Base-by-base conservation (phyloP, 1,139 yeast species). In the Citeromyces siamensis region DNA sequence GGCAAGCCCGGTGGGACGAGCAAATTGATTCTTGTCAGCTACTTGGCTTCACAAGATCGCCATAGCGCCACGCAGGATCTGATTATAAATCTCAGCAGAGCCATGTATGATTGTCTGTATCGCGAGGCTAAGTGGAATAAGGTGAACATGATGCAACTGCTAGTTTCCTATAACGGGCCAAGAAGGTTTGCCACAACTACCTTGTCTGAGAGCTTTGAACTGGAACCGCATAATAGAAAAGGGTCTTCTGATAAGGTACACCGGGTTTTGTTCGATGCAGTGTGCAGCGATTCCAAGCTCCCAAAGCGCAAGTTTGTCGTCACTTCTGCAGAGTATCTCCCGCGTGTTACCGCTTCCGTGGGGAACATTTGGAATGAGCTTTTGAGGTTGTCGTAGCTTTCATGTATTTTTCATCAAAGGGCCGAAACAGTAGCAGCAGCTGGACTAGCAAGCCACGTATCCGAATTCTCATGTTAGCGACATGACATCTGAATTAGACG, bases 11-110 rank as follows among this genome's bases (percentile, higher is more conserved):
- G 35, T 12, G 55, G 51, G 7, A 46, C 41, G 32, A 36, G 56
- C 1, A 53, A 53, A 35, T 36, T 55, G 14, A 32, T 55, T 2
- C 50, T 55, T 35, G 40, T 54, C 9, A 50, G 53, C 37, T 52
- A 52, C 33, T 34, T 50, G 7, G 49, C 50, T 16, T 35, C 44
- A 5, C 12, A 42, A 41, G 13, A 43, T 52, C 27, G 44, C 46
- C 19, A 37, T 48, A 13, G 40, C 47, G 35, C 38, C 44, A 26
- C 39, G 44, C 7, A 20, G 13, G 28, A 23, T 23, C 28, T 51
- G 14, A 41, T 50, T 3, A 32, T 45, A 2, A 42, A 43, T 8
- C 39, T 49, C 13, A 46, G 44, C 32, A 39, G 40, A 12, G 28
- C 41, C 3, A 37, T 51, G 8, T 52, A 38, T 35, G 40, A 44